A percentile compares a stretch with the other conserved stretches of the same genome.
Evolutionary conservation across 225 moss, liverwort and hornwort genomes (phyloP).

Genomic region (Antitrichia curtipendula): DNA sequence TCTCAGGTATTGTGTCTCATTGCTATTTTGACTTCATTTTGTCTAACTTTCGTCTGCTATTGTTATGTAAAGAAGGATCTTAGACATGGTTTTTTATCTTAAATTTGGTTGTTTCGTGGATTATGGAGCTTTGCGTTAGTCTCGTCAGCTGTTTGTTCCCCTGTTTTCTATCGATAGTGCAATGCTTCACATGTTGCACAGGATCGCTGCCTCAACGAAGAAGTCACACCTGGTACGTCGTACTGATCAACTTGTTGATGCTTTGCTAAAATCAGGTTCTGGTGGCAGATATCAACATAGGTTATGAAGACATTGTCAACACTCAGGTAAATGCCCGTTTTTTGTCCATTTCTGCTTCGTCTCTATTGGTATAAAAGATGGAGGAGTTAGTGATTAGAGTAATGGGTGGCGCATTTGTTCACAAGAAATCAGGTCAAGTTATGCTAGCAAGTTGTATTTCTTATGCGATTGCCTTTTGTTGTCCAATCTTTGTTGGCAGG

Average conservation of each 20-base stretch:
- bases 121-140: not conserved
- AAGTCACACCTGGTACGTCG: not conserved
- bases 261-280: constrained; percentile 50
- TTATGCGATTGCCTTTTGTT: not conserved
- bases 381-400: not conserved
- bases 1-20: constrained; percentile 52
- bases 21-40: not conserved
- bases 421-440: not conserved
- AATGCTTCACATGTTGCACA: not conserved
- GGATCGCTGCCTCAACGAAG: not conserved
- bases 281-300: constrained; percentile 97
- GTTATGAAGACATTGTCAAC: constrained; percentile 99
- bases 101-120: not conserved
- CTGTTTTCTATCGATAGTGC: not conserved
- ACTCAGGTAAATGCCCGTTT: constrained; percentile 55
- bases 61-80: not conserved
- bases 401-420: not conserved
- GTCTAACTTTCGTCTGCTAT: not conserved
- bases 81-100: not conserved
- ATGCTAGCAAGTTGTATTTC: not conserved
- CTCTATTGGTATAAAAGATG: not conserved
- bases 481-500: constrained; percentile 30
- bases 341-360: not conserved
- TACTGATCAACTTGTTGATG: not conserved
- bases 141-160: not conserved